These are phyloP conservation scores for Ajuga chamaepitys DNA, from an alignment of 257 asterid species.

Conservation along the genomic window DNA sequence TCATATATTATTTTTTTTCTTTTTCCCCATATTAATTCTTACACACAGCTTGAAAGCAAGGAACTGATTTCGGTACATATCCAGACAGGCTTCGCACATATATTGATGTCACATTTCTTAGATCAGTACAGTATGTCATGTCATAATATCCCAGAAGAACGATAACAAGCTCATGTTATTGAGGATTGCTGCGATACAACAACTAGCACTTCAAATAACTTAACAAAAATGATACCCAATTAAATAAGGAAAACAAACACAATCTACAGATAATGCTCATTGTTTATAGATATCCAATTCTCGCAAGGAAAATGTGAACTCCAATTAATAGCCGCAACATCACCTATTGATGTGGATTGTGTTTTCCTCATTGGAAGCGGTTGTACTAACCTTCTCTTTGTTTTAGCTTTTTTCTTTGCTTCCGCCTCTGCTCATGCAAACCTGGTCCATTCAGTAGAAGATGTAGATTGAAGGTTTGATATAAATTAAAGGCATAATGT, in stretches of 20 bases:
- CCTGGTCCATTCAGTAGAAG: constrained; percentile 20
- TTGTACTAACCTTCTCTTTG: constrained; percentile 18
- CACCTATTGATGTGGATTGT: neutral
- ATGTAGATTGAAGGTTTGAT: neutral
- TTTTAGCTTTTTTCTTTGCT: constrained; percentile 28
- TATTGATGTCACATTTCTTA: no score
- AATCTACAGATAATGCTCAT: neutral
- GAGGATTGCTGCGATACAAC: no score
- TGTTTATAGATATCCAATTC: neutral
- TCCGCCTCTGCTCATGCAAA: constrained; percentile 47
- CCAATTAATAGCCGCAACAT: neutral
- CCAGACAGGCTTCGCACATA: no score
- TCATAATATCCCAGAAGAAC: no score
- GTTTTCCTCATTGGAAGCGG: neutral
- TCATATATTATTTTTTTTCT: no score
- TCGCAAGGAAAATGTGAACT: neutral
- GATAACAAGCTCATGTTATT: no score
- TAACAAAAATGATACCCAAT: neutral
- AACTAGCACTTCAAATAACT: neutral
- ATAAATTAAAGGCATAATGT: neutral
- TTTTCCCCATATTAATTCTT: no score
- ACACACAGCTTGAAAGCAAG: no score
- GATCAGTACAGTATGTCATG: no score
- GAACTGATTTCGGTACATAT: no score
- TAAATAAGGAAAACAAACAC: neutral